Base-by-base conservation (phyloP, 345 rosid genomes). In the Populus simonii region DNA sequence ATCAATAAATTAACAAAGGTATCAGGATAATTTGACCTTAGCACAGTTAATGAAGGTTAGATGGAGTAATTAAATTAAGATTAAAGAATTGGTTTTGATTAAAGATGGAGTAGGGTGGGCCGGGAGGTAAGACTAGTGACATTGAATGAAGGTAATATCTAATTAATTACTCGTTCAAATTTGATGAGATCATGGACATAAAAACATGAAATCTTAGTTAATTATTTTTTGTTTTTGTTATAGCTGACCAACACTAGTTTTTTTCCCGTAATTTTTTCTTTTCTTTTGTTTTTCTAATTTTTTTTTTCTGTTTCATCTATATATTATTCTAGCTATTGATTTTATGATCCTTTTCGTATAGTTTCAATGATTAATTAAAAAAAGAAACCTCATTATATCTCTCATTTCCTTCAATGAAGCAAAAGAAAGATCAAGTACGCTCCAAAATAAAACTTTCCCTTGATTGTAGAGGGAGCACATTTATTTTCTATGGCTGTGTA, bases 111-210 rank as follows among this genome's bases (percentile, higher is more conserved):
- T 33, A 33, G 36, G 36, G 36, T 33, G 36, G 36, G n/a, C n/a
- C n/a, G n/a, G 36, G 1, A 33, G 36, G 36, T 4, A 10, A 3
- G 15, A 10, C 47, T 43, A 43, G 47, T 43, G 2, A 43, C 47
- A 43, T 11, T 43, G 47, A 43, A 43, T 2, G 47, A 43, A 43
- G 47, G 47, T 11, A 10, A 43, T 43, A 43, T 0, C 15, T 10
- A 43, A 2, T 41, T 10, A 43, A 2, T 41, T 41, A 0, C 13
- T 10, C 0, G 45, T 12, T 10, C 66, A 76, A 73, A 45, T 53
- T 43, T 11, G 68, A 81, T 74, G 72, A 81, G 71, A 62, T 78
- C 79, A 76, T 77, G 31, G 43, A 38, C 13, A 12, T 73, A 63
- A 0, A 68, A 16, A 33, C 1, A 33, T 33, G 0, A 33, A 33